Conservation (phyloP, 139 green algal genomes). For the Chlorella sp. region DNA sequence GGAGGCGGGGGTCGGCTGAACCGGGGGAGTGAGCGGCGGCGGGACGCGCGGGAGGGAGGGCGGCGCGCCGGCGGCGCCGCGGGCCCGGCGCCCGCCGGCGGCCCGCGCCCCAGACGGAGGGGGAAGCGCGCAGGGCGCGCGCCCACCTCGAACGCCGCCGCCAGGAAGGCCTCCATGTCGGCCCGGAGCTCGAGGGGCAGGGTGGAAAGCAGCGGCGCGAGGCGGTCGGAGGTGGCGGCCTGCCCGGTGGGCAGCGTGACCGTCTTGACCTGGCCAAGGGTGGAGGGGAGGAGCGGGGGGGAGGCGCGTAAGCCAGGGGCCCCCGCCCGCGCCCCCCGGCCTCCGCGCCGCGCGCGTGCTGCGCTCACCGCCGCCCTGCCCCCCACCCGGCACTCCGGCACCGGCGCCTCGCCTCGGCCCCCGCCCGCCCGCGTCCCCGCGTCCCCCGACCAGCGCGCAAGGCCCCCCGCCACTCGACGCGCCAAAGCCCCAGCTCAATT, state of each 20-base stretch:
- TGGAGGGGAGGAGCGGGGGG: background rate
- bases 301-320: background rate
- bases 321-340: no score
- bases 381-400: background rate
- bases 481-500: no score
- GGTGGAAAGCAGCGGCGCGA: conserved; percentile 72
- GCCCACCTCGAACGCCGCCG: conserved; percentile 33
- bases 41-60: no score
- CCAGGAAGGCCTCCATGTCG: conserved; percentile 75
- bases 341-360: background rate
- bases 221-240: conserved; percentile 20
- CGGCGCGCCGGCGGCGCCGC: no score
- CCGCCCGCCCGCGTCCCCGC: background rate
- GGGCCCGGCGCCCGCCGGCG: background rate
- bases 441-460: no score
- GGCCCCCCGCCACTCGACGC: no score
- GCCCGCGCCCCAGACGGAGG: background rate
- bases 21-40: background rate
- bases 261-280: conserved; percentile 47
- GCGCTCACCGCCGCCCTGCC: background rate
- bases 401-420: background rate
- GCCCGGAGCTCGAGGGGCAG: conserved; percentile 72
- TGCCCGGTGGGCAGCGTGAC: conserved; percentile 53
- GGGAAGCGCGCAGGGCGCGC: no score
- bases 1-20: background rate